These are phyloP conservation scores for Triticum monococcum DNA, from an alignment of 176 grass and related monocot genomes.

Conservation along the genomic window DNA sequence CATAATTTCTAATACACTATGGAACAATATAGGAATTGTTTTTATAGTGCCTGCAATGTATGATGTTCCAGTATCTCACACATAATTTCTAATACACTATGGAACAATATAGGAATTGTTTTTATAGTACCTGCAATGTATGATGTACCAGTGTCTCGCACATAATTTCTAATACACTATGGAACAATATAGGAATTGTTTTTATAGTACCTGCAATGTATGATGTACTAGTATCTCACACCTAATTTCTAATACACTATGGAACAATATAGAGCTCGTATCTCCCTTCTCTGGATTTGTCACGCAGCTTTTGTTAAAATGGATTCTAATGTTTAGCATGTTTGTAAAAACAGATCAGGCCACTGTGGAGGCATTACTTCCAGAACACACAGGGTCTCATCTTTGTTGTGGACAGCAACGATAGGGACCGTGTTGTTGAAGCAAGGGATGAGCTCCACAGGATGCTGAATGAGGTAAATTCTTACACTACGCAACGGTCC, in stretches of 20 bases:
- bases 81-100: neutral
- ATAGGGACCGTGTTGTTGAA: conserved; percentile 74
- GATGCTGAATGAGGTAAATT: conserved; percentile 64
- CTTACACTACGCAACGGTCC: neutral
- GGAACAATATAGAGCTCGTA: neutral
- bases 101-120: neutral
- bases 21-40: neutral
- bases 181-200: neutral
- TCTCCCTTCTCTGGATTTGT: neutral
- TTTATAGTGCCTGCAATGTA: neutral
- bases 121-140: neutral
- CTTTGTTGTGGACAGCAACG: conserved; percentile 72
- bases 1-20: neutral
- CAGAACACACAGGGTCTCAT: conserved; percentile 77
- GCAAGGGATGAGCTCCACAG: conserved; percentile 72
- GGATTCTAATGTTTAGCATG: neutral
- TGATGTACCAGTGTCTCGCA: neutral
- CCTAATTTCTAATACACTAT: neutral
- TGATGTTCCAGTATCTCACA: neutral
- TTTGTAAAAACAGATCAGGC: conserved; percentile 59
- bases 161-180: neutral
- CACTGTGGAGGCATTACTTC: conserved; percentile 76
- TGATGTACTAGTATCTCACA: neutral
- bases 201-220: neutral
- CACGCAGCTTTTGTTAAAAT: neutral